Evolutionary conservation across 345 rosid species (phyloP).

Genomic region (Rhizophora apiculata): DNA sequence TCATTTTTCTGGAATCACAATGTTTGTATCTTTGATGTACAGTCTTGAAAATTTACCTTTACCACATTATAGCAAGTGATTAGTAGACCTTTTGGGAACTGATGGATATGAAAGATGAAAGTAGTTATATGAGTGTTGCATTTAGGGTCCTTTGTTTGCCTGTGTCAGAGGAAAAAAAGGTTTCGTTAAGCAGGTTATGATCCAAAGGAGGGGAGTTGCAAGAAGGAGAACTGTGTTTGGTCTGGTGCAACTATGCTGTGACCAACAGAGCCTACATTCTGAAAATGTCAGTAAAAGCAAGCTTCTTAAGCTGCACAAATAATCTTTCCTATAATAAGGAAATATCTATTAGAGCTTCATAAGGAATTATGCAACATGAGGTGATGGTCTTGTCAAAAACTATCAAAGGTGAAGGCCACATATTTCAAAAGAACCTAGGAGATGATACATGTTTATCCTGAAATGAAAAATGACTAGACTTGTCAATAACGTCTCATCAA

Average conservation of each 20-base stretch:
- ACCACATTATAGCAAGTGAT: not conserved
- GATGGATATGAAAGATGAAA: not conserved
- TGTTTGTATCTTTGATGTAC: not conserved
- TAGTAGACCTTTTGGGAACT: not conserved
- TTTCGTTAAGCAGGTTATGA: not conserved
- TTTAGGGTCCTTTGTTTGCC: not conserved
- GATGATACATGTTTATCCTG: too few species aligned
- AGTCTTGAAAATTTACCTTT: not conserved
- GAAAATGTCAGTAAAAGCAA: not conserved
- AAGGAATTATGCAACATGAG: not conserved
- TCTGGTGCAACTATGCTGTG: not conserved
- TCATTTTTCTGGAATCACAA: too few species aligned
- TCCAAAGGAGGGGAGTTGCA: not conserved
- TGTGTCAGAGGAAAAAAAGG: not conserved
- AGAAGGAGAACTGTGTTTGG: not conserved
- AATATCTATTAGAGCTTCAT: not conserved
- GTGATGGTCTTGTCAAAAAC: not conserved
- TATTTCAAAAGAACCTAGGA: too few species aligned
- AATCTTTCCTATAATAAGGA: not conserved
- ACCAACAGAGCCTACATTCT: too few species aligned
- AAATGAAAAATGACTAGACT: too few species aligned
- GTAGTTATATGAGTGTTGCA: not conserved
- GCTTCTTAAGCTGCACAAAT: not conserved
- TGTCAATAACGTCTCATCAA: too few species aligned
- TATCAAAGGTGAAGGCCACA: too few species aligned